Evolutionary conservation across 2,329 filamentous ascomycete species (phyloP).

Genomic region (Monilinia fructigena): DNA sequence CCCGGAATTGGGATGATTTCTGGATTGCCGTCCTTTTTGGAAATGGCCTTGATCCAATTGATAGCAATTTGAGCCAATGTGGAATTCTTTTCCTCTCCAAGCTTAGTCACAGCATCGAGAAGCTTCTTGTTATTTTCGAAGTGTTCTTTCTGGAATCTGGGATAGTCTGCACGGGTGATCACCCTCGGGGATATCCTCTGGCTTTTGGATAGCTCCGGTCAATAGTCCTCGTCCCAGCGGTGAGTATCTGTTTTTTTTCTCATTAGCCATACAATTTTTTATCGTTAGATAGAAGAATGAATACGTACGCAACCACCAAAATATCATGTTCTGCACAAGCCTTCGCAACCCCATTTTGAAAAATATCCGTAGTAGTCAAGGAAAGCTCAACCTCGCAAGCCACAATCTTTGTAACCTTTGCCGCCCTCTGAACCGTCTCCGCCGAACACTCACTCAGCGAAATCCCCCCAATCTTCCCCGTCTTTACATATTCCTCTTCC

Average conservation of each 20-base stretch:
- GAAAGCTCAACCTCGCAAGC: constrained; percentile 50
- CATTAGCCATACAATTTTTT: constrained; percentile 24
- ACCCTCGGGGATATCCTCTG: constrained; percentile 55
- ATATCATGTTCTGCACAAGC: constrained; percentile 64
- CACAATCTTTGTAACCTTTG: constrained; percentile 44
- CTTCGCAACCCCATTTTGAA: constrained; percentile 43
- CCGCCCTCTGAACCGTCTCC: constrained; percentile 44
- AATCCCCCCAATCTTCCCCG: constrained; percentile 47
- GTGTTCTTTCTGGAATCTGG: constrained; percentile 61
- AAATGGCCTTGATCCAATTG: constrained; percentile 49
- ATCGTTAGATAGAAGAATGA: constrained; percentile 2
- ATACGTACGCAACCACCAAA: constrained; percentile 57
- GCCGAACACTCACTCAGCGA: constrained; percentile 47
- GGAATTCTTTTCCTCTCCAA: constrained; percentile 60
- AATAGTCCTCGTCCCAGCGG: constrained; percentile 65
- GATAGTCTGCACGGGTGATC: constrained; percentile 58
- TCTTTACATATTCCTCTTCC: constrained; percentile 42
- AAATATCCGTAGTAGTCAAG: constrained; percentile 43
- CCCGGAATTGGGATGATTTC: constrained; percentile 66
- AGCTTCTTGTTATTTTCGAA: constrained; percentile 65
- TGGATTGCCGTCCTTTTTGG: constrained; percentile 36
- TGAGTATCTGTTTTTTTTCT: constrained; percentile 51
- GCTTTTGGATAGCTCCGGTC: constrained; percentile 51
- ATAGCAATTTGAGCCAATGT: constrained; percentile 65
- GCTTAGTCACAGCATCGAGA: constrained; percentile 53